Conservation (phyloP, 140 eudicot species). For the Cichorium intybus region DNA sequence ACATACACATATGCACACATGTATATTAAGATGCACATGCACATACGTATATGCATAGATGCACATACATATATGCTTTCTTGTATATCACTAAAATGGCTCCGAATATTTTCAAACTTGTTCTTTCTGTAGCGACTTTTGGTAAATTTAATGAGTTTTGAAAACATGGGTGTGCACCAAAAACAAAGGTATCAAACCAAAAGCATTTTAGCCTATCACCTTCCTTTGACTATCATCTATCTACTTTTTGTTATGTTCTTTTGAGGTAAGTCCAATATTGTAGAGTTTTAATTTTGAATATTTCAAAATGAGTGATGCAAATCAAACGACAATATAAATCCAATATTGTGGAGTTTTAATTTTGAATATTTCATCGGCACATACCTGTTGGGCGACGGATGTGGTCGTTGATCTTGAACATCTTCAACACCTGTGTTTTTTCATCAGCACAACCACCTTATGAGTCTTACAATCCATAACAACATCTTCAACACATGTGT, state of each 20-base stretch:
- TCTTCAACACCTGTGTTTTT: too few species aligned
- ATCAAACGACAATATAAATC: background rate
- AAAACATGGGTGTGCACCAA: slow-evolving; percentile 26
- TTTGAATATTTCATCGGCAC: too few species aligned
- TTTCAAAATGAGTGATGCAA: slow-evolving; percentile 20
- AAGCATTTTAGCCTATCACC: slow-evolving; percentile 22
- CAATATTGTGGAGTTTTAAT: too few species aligned
- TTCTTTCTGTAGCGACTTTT: slow-evolving; percentile 28
- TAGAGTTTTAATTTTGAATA: background rate
- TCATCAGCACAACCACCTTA: too few species aligned
- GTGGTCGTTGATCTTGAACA: too few species aligned
- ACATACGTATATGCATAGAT: too few species aligned
- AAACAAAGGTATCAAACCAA: slow-evolving; percentile 30
- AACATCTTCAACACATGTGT: too few species aligned
- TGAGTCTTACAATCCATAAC: too few species aligned
- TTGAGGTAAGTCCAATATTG: slow-evolving; percentile 17
- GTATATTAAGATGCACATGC: too few species aligned
- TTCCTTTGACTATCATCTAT: slow-evolving; percentile 27
- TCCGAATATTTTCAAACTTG: slow-evolving; percentile 38
- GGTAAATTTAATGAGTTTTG: slow-evolving; percentile 13
- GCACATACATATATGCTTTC: too few species aligned
- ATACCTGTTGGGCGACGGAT: too few species aligned
- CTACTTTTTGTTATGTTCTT: slow-evolving; percentile 21
- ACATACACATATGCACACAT: too few species aligned
- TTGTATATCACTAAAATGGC: slow-evolving; percentile 16